Conservation (phyloP, 352 stramenopile genomes). For the Pythium grandisporangium region DNA sequence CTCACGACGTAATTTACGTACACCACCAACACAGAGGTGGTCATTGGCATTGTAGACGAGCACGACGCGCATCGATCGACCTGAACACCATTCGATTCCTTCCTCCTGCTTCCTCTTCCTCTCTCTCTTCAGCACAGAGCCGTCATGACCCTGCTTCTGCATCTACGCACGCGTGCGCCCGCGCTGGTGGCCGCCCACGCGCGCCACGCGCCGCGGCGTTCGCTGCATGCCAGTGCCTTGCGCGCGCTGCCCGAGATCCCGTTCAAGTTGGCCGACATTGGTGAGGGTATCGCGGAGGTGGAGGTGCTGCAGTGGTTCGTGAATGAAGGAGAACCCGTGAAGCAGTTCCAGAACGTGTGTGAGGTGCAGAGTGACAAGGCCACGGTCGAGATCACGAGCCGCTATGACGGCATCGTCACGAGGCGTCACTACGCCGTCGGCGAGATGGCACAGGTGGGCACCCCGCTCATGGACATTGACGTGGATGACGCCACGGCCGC, state of each 20-base stretch:
- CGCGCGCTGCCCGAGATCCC: slow-evolving; percentile 60
- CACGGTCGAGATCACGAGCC: slow-evolving; percentile 96
- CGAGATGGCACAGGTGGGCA: slow-evolving; percentile 94
- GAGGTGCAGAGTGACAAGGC: slow-evolving; percentile 92
- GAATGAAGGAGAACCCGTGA: slow-evolving; percentile 81
- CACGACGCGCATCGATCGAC: no score
- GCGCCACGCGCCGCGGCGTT: slow-evolving; percentile 1
- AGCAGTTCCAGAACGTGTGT: slow-evolving; percentile 97
- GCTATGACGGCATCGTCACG: slow-evolving; percentile 93
- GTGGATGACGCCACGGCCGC: slow-evolving; percentile 66
- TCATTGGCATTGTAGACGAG: no score
- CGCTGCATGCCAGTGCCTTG: slow-evolving; percentile 37
- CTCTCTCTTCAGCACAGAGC: no score
- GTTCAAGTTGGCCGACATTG: slow-evolving; percentile 95
- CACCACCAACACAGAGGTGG: no score
- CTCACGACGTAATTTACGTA: no score
- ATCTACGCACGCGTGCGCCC: no score
- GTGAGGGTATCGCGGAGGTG: slow-evolving; percentile 98
- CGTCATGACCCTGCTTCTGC: no score
- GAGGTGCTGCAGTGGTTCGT: slow-evolving; percentile 98
- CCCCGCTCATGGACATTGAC: slow-evolving; percentile 90
- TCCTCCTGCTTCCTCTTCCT: no score
- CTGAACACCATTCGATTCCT: no score
- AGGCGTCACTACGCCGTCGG: slow-evolving; percentile 90
- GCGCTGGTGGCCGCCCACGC: no score